Evolutionary conservation across 257 asterid genomes (phyloP).

Genomic region (Nicotiana undulata): DNA sequence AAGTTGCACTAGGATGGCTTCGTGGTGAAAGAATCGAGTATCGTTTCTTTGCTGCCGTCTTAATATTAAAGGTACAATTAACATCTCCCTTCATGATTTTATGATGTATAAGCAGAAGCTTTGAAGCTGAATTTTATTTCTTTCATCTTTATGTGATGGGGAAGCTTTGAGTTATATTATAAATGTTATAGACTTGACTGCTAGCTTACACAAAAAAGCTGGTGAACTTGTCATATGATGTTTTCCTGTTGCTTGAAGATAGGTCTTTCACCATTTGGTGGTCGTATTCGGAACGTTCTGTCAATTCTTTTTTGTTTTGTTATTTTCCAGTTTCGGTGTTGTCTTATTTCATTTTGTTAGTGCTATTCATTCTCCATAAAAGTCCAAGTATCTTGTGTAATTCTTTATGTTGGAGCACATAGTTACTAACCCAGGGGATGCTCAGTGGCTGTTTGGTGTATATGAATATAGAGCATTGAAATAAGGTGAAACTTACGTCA

Average conservation of each 20-base stretch:
- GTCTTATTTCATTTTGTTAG: neutral
- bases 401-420: neutral
- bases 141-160: neutral
- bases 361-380: neutral
- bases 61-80: conserved; percentile 73
- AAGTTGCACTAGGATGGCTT: conserved; percentile 91
- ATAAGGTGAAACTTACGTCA: neutral
- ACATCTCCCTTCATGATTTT: conserved; percentile 4
- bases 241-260: neutral
- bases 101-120: conserved; percentile 8
- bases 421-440: neutral
- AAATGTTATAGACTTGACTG: neutral
- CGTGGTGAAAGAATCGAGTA: conserved; percentile 86
- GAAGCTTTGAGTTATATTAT: neutral
- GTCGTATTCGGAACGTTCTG: neutral
- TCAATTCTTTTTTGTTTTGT: neutral
- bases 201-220: neutral
- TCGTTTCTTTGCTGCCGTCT: conserved; percentile 94
- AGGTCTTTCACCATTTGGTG: neutral
- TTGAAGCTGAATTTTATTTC: conserved; percentile 1
- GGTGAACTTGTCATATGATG: neutral
- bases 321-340: neutral
- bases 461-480: neutral
- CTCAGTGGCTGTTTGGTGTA: neutral
- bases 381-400: neutral